Conservation (phyloP, 1,284 basidiomycete genomes). For the Amylostereum chailletii region DNA sequence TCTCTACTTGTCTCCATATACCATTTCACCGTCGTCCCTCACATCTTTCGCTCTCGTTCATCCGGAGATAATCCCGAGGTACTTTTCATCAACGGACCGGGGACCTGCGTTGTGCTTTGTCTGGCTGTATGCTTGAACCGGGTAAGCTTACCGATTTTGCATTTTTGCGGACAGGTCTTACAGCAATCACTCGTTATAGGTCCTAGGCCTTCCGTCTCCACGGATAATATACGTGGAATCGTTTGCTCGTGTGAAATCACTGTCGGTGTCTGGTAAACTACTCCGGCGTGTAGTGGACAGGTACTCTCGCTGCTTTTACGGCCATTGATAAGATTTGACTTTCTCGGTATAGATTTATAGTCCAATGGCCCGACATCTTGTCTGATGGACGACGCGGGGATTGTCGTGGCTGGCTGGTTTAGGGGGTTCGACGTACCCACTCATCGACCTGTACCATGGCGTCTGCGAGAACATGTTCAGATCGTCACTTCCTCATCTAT, state of each 20-base stretch:
- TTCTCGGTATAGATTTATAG: slow-evolving; percentile 54
- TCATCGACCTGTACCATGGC: not conserved
- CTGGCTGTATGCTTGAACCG: slow-evolving; percentile 65
- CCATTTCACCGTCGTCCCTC: slow-evolving; percentile 44
- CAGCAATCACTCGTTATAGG: slow-evolving; percentile 30
- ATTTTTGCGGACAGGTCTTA: not conserved
- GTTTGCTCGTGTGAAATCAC: slow-evolving; percentile 78
- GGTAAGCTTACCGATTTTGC: slow-evolving; percentile 37
- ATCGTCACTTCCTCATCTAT: too few species aligned
- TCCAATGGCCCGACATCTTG: slow-evolving; percentile 74
- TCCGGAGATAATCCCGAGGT: slow-evolving; percentile 59
- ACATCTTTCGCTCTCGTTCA: slow-evolving; percentile 18
- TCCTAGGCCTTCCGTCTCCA: slow-evolving; percentile 69
- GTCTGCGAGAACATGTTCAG: not conserved
- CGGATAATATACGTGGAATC: slow-evolving; percentile 88
- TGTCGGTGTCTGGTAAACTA: slow-evolving; percentile 83
- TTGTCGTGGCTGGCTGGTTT: slow-evolving; percentile 62
- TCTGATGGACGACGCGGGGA: slow-evolving; percentile 33
- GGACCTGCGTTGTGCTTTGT: slow-evolving; percentile 84
- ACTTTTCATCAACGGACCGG: slow-evolving; percentile 90
- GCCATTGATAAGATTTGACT: slow-evolving; percentile 6
- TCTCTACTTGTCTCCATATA: slow-evolving; percentile 56
- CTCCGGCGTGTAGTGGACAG: slow-evolving; percentile 78
- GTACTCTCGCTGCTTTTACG: slow-evolving; percentile 28
- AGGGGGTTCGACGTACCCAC: slow-evolving; percentile 1